Conservation (phyloP, 257 asterid species). For the Solanum appendiculatum region DNA sequence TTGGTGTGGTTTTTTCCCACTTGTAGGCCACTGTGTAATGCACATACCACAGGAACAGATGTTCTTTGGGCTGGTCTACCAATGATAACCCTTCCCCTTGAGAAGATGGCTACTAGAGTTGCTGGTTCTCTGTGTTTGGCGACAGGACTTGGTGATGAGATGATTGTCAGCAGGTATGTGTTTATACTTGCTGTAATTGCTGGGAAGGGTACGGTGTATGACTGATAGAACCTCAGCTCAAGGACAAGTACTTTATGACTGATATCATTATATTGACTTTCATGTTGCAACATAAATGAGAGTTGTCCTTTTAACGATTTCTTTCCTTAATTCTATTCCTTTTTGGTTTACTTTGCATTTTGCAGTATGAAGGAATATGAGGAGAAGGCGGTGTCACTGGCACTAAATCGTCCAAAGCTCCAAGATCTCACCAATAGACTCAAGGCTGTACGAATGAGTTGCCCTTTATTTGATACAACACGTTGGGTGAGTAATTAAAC, state of each 20-base stretch:
- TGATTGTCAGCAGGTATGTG: conserved; percentile 78
- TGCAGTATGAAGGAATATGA: conserved; percentile 90
- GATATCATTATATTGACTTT: not conserved
- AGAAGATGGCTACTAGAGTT: conserved; percentile 99
- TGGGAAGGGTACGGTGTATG: not conserved
- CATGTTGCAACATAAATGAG: not conserved
- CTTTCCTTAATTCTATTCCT: not conserved
- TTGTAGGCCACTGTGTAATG: conserved; percentile 94
- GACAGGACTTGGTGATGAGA: conserved; percentile 93
- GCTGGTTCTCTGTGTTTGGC: conserved; percentile 99
- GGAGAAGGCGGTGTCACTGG: conserved; percentile 82
- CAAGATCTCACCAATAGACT: conserved; percentile 72
- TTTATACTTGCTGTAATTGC: not conserved
- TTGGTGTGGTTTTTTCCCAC: not conserved
- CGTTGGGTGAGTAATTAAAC: conserved; percentile 67
- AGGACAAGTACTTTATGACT: not conserved
- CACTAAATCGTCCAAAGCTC: conserved; percentile 67
- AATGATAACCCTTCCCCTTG: conserved; percentile 91
- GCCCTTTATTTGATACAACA: conserved; percentile 84
- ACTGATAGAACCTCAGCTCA: not conserved
- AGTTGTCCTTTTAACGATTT: not conserved
- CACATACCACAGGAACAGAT: conserved; percentile 98
- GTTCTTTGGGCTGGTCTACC: conserved; percentile 99
- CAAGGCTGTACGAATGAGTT: conserved; percentile 67
- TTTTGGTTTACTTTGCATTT: not conserved